Conservation (phyloP, 345 rosid species). For the Geranium brycei region DNA sequence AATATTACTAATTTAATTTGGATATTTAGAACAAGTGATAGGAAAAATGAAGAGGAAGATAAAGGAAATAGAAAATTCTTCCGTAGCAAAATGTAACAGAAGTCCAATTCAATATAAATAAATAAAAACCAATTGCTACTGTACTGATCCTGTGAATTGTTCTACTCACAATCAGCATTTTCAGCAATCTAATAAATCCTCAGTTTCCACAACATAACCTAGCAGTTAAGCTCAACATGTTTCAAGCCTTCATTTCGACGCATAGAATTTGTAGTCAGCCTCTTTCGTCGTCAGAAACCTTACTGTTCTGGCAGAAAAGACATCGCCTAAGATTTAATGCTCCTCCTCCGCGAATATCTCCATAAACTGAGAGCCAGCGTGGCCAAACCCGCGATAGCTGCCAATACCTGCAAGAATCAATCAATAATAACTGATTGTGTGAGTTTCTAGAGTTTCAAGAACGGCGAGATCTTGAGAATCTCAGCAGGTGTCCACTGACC, state of each 20-base stretch:
- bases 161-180: no score
- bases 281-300: neutral
- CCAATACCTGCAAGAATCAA: conserved; percentile 43
- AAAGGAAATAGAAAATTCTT: no score
- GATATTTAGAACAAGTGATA: no score
- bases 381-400: conserved; percentile 41
- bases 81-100: no score
- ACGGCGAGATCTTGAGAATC: neutral
- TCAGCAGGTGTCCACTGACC: conserved; percentile 27
- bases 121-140: no score
- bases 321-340: conserved; percentile 8
- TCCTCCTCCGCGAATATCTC: conserved; percentile 42
- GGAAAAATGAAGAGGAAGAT: no score
- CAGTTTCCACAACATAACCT: no score
- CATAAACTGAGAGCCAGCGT: conserved; percentile 42
- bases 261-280: neutral
- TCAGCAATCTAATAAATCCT: no score
- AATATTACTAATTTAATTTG: no score
- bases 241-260: neutral
- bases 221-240: neutral
- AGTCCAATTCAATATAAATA: no score
- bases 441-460: neutral
- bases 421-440: neutral
- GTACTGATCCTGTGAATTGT: no score
- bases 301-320: neutral